Evolutionary conservation across 805 yeast species (phyloP).

Genomic region (Wickerhamomyces kurtzmanii): DNA sequence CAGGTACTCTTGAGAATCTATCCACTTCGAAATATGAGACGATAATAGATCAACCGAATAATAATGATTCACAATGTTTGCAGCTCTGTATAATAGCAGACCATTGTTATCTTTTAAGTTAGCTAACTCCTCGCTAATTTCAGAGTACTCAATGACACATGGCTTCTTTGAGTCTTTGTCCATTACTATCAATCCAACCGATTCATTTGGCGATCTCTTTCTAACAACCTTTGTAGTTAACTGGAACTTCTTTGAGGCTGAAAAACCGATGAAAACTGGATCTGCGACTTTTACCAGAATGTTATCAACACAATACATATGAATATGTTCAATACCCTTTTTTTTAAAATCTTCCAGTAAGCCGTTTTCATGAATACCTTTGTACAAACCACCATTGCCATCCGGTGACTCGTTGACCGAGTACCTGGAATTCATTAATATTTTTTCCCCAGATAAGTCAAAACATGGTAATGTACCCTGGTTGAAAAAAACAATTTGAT

Average conservation of each 20-base stretch:
- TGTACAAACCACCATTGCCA: constrained; percentile 96
- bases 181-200: constrained; percentile 85
- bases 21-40: constrained; percentile 58
- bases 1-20: constrained; percentile 47
- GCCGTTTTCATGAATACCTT: constrained; percentile 59
- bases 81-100: constrained; percentile 75
- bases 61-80: constrained; percentile 95
- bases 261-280: constrained; percentile 77
- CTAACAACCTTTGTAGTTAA: constrained; percentile 93
- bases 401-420: constrained; percentile 83
- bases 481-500: constrained; percentile 71
- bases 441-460: constrained; percentile 53
- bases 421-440: constrained; percentile 48
- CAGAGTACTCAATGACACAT: constrained; percentile 92
- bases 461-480: constrained; percentile 96
- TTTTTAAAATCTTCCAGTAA: constrained; percentile 56
- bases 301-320: constrained; percentile 96
- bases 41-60: constrained; percentile 72
- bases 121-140: constrained; percentile 68
- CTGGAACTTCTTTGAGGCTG: constrained; percentile 54
- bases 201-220: constrained; percentile 78
- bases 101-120: constrained; percentile 52
- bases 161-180: constrained; percentile 49
- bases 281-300: constrained; percentile 88
- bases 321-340: constrained; percentile 78